A percentile compares a stretch with the other conserved stretches of the same genome.
Evolutionary conservation across 305 asterid genomes (phyloP).

Genomic region (Euphrasia arctica): DNA sequence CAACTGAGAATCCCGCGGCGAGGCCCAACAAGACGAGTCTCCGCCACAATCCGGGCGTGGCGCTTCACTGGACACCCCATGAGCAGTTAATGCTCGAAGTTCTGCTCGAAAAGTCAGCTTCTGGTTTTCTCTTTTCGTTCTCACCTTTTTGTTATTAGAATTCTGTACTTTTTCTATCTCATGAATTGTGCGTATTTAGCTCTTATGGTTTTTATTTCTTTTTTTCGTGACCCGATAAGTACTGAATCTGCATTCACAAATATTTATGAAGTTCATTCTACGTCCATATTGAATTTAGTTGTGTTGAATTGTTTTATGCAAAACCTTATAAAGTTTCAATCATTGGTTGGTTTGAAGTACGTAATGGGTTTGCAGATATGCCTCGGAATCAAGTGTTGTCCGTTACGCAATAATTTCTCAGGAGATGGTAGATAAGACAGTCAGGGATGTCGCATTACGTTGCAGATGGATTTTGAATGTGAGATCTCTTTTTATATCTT

Average conservation of each 20-base stretch:
- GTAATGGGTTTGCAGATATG: slow-evolving; percentile 51
- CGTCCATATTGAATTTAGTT: too few relatives aligned
- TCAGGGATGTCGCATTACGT: slow-evolving; percentile 50
- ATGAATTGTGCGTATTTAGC: not conserved
- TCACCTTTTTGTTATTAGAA: not conserved
- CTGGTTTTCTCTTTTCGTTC: not conserved
- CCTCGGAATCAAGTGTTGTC: slow-evolving; percentile 40
- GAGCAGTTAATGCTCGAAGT: slow-evolving; percentile 55
- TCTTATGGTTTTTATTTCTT: not conserved
- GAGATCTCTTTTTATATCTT: slow-evolving; percentile 39
- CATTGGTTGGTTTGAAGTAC: slow-evolving; percentile 11
- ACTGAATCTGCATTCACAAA: too few relatives aligned
- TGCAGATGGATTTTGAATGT: slow-evolving; percentile 62
- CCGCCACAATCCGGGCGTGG: slow-evolving; percentile 45
- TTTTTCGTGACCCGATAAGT: not conserved
- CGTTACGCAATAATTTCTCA: slow-evolving; percentile 79
- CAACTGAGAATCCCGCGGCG: slow-evolving; percentile 31
- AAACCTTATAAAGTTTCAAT: not conserved
- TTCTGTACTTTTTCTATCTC: not conserved
- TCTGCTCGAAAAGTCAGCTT: slow-evolving; percentile 37
- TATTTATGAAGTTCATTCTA: too few relatives aligned
- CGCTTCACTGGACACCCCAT: slow-evolving; percentile 46
- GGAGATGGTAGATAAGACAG: slow-evolving; percentile 71
- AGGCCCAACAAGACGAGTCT: slow-evolving; percentile 34
- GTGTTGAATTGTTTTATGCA: not conserved